These are phyloP conservation scores for Gracilaria domingensis DNA, from an alignment of 23 red algal species.

Conservation along the genomic window DNA sequence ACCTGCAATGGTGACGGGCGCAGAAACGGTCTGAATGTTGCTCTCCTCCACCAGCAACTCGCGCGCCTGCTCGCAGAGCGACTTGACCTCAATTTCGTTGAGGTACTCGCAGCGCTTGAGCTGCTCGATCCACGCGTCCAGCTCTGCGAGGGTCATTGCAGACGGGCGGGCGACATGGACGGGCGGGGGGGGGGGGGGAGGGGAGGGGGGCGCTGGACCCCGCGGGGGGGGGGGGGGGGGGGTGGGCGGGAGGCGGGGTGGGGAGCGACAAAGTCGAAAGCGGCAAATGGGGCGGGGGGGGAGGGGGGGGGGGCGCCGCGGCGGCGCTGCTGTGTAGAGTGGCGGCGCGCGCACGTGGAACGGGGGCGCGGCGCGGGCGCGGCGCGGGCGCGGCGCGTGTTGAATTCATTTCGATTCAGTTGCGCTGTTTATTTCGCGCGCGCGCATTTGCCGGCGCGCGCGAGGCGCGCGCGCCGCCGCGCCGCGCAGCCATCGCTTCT, in stretches of 20 bases:
- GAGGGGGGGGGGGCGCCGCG: not conserved
- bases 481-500: too few relatives aligned
- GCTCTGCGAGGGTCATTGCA: conserved; percentile 73
- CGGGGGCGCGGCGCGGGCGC: not conserved
- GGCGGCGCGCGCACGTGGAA: not conserved
- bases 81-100: conserved; percentile 91
- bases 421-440: not conserved
- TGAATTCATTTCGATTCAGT: conserved; percentile 26
- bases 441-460: not conserved
- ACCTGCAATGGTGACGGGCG: conserved; percentile 94
- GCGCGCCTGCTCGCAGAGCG: conserved; percentile 86
- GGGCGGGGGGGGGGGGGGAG: not conserved
- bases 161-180: not conserved
- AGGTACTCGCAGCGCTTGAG: conserved; percentile 95
- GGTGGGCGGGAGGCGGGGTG: not conserved
- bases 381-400: not conserved
- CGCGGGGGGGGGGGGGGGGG: not conserved
- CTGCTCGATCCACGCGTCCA: conserved; percentile 94
- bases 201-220: not conserved
- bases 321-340: not conserved
- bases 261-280: too few relatives aligned
- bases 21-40: conserved; percentile 89
- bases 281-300: not conserved
- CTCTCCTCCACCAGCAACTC: conserved; percentile 94
- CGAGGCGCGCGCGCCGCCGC: not conserved